phyloP scores from a whole-genome alignment of 2,329 filamentous ascomycete species.

The Cladosporium sp. region DNA sequence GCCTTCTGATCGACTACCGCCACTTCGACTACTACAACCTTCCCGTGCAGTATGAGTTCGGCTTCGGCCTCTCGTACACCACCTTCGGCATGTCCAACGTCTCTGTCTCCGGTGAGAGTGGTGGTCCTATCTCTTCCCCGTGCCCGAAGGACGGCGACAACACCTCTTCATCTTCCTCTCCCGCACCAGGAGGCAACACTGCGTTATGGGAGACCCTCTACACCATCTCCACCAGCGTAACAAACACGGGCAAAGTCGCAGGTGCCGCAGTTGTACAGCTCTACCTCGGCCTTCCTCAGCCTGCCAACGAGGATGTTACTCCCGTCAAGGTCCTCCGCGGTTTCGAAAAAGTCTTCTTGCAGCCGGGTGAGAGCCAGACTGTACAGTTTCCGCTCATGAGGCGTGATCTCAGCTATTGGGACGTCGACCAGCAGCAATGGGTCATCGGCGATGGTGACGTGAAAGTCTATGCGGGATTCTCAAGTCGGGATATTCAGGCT shows the following conservation, averaged over 20 bases:
- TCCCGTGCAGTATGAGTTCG: constrained; percentile 35
- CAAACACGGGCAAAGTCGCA: constrained; percentile 51
- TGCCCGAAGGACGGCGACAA: constrained; percentile 48
- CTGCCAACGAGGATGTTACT: constrained; percentile 36
- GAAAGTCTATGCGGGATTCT: constrained; percentile 29
- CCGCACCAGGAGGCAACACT: constrained; percentile 49
- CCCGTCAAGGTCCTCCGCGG: constrained; percentile 43
- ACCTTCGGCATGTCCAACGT: constrained; percentile 28
- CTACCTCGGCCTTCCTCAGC: constrained; percentile 52
- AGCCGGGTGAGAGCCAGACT: constrained; percentile 25
- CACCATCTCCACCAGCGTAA: constrained; percentile 48
- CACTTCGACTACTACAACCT: constrained; percentile 48
- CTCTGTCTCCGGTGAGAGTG: constrained; percentile 88
- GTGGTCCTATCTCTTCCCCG: constrained; percentile 71
- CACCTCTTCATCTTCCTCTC: background rate
- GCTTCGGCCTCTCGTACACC: constrained; percentile 35
- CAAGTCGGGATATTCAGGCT: constrained; percentile 29
- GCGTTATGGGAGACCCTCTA: constrained; percentile 56
- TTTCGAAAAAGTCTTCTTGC: constrained; percentile 42
- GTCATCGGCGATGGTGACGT: constrained; percentile 27
- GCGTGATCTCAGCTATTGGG: constrained; percentile 46
- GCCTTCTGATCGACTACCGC: constrained; percentile 56
- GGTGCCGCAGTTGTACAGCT: constrained; percentile 58
- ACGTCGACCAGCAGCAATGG: constrained; percentile 43
- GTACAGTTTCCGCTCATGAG: constrained; percentile 43